These are phyloP conservation scores for Fusarium burgessii DNA, from an alignment of 2,329 filamentous ascomycete genomes.

Conservation along the genomic window DNA sequence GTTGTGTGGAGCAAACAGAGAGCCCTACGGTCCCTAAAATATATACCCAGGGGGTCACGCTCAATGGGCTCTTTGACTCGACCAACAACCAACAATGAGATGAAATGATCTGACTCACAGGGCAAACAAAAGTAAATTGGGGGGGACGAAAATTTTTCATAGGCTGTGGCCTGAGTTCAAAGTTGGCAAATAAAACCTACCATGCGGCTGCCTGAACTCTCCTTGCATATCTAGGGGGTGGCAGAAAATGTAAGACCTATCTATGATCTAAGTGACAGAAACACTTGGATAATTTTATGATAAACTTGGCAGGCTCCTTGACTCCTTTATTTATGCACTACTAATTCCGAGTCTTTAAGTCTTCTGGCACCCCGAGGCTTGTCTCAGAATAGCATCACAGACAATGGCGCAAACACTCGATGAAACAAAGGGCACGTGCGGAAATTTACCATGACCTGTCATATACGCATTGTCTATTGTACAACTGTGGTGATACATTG, in stretches of 20 bases:
- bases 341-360: no score
- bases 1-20: constrained; percentile 20
- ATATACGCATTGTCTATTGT: constrained; percentile 2
- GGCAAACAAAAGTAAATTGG: not conserved
- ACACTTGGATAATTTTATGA: no score
- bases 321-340: no score
- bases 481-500: constrained; percentile 35
- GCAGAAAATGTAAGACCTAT: no score
- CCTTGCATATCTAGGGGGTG: no score
- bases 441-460: not conserved
- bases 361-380: not conserved
- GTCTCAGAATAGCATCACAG: not conserved
- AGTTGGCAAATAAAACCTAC: not conserved
- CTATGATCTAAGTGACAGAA: no score
- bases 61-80: not conserved
- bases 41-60: constrained; percentile 1
- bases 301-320: no score
- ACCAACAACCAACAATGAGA: not conserved
- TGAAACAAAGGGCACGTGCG: constrained; percentile 14
- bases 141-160: not conserved
- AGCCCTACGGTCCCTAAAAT: constrained; percentile 23
- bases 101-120: not conserved
- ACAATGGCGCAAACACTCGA: not conserved
- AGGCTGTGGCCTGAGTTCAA: not conserved
- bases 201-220: not conserved